Evolutionary conservation across 148 eudicot genomes (phyloP).

Genomic region (Diospyros kaki): DNA sequence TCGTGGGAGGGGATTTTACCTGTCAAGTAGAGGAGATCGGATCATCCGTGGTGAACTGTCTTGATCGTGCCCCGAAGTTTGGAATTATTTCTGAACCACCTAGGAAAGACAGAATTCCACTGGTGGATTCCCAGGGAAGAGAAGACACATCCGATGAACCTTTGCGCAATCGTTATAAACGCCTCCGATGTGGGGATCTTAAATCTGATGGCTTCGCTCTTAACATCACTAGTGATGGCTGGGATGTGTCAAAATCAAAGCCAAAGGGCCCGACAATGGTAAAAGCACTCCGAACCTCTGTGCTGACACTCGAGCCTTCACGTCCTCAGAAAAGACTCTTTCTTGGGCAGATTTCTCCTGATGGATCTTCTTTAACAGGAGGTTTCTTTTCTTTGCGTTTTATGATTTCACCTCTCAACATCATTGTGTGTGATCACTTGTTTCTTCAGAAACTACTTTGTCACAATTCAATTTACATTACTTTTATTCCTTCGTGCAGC

Average conservation of each 20-base stretch:
- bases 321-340: neutral
- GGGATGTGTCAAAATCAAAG: neutral
- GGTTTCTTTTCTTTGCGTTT: neutral
- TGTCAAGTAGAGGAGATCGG: neutral
- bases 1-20: neutral
- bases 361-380: neutral
- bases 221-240: neutral
- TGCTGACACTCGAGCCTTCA: neutral
- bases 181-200: neutral
- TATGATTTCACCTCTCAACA: neutral
- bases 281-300: neutral
- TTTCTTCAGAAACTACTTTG: neutral
- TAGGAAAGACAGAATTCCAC: neutral
- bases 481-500: neutral
- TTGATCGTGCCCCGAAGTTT: neutral
- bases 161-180: constrained; percentile 2
- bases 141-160: constrained; percentile 7
- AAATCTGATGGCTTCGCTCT: neutral
- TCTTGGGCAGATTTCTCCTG: constrained; percentile 9
- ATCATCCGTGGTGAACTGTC: constrained; percentile 4
- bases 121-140: neutral
- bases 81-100: neutral
- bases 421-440: neutral
- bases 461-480: neutral
- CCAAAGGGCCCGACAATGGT: neutral